Base-by-base conservation (phyloP, 129 eudicot genomes). In the Arctium lappa region DNA sequence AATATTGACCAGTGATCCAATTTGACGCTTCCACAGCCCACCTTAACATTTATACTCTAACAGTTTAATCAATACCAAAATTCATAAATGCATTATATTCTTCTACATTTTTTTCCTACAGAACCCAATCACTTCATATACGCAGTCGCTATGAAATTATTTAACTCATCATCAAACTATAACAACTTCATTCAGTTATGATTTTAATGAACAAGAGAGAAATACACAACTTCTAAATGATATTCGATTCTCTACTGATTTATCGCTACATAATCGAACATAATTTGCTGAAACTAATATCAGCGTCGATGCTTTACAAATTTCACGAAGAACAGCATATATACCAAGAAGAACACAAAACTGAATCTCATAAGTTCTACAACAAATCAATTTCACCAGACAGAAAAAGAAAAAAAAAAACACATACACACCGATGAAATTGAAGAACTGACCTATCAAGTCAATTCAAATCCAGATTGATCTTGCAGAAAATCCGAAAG, bases 391-490 rank as follows among this genome's bases (percentile, higher is more conserved):
- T 77, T 69, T 18, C 4, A 62, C 72, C 36, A 53, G 12, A 46
- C 36, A 33, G 3, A 33, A 33, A 33, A 1, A 33, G 3, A 53
- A 4, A 76, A 44, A 44, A 44, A 74, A 32, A 46, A 74, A 34
- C 30, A 32, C 2, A 76, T 70, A 70, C 44, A 33, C 44, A 32
- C 4, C 80, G 36, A 22, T 29, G 8, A 53, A 60, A 77, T 22
- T 34, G 56, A 77, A 77, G 46, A 77, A 77, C 53, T 79, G 66
- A 69, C 66, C 30, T 15, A 30, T 42, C 11, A 79, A 69, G 37
- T 44, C 83, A 37, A 79, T 2, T 44, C 69, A 44, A 78, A 10
- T 30, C 81, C 18, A 40, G 56, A 78, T 9, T n/a, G 68, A 60
- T 60, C 9, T 30, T 44, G 68, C 39, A 29, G 30, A 63, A 53